A percentile compares a stretch with the other conserved stretches of the same genome.
These are phyloP conservation scores for Leishmania arabica DNA, from an alignment of 208 protist species.

Conservation along the genomic window DNA sequence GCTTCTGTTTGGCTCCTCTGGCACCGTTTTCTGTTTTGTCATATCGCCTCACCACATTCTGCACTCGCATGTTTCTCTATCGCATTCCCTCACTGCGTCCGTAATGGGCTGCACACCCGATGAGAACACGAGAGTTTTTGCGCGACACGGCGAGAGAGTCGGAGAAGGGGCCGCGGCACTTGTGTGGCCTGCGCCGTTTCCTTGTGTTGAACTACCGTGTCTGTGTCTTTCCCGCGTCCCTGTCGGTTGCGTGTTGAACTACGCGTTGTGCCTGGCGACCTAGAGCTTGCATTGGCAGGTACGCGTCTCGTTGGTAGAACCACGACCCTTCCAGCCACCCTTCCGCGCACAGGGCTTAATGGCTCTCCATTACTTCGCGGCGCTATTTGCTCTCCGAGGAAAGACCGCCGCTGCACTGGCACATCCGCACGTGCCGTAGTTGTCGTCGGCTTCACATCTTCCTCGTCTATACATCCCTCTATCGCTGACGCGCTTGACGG, in stretches of 20 bases:
- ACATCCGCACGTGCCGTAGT: not conserved
- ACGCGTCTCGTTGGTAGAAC: not conserved
- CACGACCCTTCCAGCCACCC: not conserved
- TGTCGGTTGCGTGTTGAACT: not conserved
- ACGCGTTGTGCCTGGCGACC: not conserved
- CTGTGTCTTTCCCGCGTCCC: not conserved
- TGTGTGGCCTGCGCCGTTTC: not conserved
- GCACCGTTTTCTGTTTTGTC: not conserved
- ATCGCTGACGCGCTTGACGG: not conserved
- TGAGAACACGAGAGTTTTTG: too few species aligned
- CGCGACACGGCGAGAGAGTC: not conserved
- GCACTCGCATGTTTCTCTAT: not conserved
- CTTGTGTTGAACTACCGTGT: not conserved
- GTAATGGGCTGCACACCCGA: not conserved
- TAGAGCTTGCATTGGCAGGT: not conserved
- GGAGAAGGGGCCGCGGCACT: not conserved
- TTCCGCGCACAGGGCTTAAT: not conserved
- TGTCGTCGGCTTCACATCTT: not conserved
- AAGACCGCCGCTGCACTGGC: not conserved
- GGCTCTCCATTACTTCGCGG: not conserved
- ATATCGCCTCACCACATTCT: not conserved
- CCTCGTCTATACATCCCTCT: not conserved
- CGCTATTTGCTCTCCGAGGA: not conserved
- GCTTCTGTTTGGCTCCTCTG: not conserved
- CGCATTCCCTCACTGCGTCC: not conserved